phyloP scores from a whole-genome alignment of 768 basidiomycete species.

The Phylloporus sp. region DNA sequence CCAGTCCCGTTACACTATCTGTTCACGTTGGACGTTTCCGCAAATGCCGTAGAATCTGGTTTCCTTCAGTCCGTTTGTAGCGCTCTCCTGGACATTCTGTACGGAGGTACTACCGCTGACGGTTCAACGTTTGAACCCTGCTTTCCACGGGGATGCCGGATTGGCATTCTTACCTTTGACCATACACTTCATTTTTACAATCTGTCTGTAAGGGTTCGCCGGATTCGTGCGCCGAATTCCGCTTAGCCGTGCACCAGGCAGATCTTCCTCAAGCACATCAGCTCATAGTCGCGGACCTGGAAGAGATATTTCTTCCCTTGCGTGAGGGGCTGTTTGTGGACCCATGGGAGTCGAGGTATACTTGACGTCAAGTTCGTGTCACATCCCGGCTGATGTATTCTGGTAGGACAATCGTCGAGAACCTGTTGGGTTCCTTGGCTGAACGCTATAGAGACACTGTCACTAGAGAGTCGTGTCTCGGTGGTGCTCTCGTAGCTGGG shows the following conservation, averaged over 20 bases:
- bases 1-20: constrained; percentile 72
- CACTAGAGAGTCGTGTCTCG: constrained; percentile 61
- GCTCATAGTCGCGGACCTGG: constrained; percentile 82
- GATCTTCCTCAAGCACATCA: constrained; percentile 53
- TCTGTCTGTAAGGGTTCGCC: constrained; percentile 59
- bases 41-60: constrained; percentile 62
- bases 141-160: constrained; percentile 49
- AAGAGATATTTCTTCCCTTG: constrained; percentile 89
- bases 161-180: constrained; percentile 88
- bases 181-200: constrained; percentile 82
- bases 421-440: constrained; percentile 63
- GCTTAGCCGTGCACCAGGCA: constrained; percentile 33
- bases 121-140: constrained; percentile 44
- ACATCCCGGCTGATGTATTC: constrained; percentile 4
- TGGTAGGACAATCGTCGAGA: constrained; percentile 58
- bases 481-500: constrained; percentile 69
- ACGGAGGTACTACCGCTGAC: constrained; percentile 44
- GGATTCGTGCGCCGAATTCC: constrained; percentile 5
- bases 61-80: constrained; percentile 65
- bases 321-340: constrained; percentile 71
- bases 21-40: constrained; percentile 86
- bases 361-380: constrained; percentile 4
- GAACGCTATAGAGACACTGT: constrained; percentile 50
- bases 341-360: constrained; percentile 66
- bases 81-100: constrained; percentile 59